phyloP scores from a whole-genome alignment of 345 rosid species.

The Brassica incana region DNA sequence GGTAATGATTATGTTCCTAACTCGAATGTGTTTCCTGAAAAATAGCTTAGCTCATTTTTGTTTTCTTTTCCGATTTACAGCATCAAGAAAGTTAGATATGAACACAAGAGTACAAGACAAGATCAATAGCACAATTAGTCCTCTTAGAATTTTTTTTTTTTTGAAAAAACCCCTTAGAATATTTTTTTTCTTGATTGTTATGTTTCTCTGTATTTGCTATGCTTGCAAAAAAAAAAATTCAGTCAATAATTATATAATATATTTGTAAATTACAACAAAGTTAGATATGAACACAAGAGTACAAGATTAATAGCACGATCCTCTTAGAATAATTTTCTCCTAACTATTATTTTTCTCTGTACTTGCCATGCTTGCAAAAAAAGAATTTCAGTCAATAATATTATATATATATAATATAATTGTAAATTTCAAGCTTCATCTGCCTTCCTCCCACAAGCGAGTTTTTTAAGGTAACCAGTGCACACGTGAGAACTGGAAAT shows the following conservation, averaged over 20 bases:
- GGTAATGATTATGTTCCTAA: constrained; percentile 35
- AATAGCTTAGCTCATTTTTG: constrained; percentile 16
- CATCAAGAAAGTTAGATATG: not conserved
- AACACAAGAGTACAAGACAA: not conserved
- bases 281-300: not conserved
- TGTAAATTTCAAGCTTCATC: too few species aligned
- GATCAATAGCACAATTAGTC: not conserved
- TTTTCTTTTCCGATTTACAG: constrained; percentile 15
- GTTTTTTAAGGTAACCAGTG: too few species aligned
- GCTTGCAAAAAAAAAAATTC: not conserved
- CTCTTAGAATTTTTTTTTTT: not conserved
- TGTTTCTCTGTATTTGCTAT: not conserved
- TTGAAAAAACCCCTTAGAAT: not conserved
- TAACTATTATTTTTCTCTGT: not conserved
- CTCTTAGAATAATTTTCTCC: not conserved
- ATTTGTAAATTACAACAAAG: not conserved
- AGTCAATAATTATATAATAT: not conserved
- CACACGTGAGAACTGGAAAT: too few species aligned
- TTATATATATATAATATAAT: too few species aligned
- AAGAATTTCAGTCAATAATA: too few species aligned
- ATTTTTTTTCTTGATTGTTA: not conserved
- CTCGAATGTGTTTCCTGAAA: constrained; percentile 21
- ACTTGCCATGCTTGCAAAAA: not conserved
- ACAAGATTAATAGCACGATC: not conserved
- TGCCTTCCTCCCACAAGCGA: too few species aligned